phyloP scores from a whole-genome alignment of 805 yeast genomes.

The Ogataea salicorniae region DNA sequence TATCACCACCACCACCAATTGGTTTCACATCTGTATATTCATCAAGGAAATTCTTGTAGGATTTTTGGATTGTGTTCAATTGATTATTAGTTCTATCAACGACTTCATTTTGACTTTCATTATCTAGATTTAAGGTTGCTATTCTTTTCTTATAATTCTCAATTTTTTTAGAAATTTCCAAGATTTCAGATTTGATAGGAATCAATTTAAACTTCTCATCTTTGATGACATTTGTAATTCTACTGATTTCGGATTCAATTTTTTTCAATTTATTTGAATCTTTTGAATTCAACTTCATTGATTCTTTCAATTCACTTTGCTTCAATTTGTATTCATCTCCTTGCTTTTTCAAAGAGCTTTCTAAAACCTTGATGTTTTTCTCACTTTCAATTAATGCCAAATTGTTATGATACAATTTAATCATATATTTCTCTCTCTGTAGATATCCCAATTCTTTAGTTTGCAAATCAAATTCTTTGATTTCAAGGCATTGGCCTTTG shows the following conservation, averaged over 20 bases:
- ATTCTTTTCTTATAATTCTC: constrained; percentile 42
- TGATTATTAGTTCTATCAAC: constrained; percentile 42
- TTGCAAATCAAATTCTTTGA: constrained; percentile 57
- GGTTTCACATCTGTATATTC: constrained; percentile 7
- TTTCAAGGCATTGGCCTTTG: constrained; percentile 68
- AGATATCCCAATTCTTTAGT: constrained; percentile 42
- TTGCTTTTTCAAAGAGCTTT: constrained; percentile 2
- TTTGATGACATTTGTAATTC: constrained; percentile 38
- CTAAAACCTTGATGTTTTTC: constrained; percentile 26
- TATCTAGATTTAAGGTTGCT: constrained; percentile 46
- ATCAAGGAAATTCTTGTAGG: constrained; percentile 17
- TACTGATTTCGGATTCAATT: constrained; percentile 33
- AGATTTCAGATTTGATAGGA: constrained; percentile 57
- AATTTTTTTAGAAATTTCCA: constrained; percentile 43
- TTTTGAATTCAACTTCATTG: constrained; percentile 41
- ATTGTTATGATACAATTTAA: constrained; percentile 62
- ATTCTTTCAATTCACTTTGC: constrained; percentile 20
- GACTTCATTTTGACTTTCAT: constrained; percentile 42
- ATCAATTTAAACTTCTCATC: constrained; percentile 44
- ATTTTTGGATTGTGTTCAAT: constrained; percentile 31
- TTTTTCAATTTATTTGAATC: constrained; percentile 39
- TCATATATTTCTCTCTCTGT: constrained; percentile 48
- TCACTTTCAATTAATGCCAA: constrained; percentile 34
- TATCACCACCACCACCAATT: constrained; percentile 7
- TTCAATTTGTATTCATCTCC: constrained; percentile 8